Evolutionary conservation across 345 rosid species (phyloP), one percentile per base, ranked within the genome.

Genomic region (Eucalyptus polyanthemos): DNA sequence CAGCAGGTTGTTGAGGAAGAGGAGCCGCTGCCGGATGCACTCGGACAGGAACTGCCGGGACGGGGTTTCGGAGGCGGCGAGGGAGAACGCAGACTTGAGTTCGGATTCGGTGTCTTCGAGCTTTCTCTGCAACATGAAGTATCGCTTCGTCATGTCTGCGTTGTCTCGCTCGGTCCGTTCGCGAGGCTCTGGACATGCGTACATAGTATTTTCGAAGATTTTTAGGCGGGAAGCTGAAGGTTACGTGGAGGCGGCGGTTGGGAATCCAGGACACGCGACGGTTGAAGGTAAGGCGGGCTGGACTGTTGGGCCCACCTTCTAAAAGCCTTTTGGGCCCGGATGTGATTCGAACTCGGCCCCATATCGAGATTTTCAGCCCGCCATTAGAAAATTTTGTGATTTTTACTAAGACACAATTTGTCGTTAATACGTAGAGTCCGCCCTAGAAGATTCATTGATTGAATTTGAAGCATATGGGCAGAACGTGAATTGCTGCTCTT

Each of bases 121-220:
- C 91, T 90, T 94, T 86, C 89, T 94, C 92, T 90, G 93, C 93
- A 94, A 69, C 51, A 93, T 50, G 24, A 90, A 19, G 89, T 47
- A 87, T 88, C 87, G 85, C 88, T 91, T 92, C 10, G 90, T 51
- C 96, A 94, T 93, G 88, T 27, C 83, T 40, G 47, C 27, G 83
- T 11, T 19, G 47, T 76, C 45, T 11, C 81, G 14, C 45, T 11
- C 81, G 44, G 81, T 21, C 21, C 81, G 25, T 34, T 17, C 29
- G 22, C 83, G 29, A 76, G 15, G 83, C 14, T 21, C 11, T 24
- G 29, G 62, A 56, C 56, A 15, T 67, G 76, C 42, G 80, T 31
- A 9, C 6, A 7, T 37, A 2, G 11, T 5, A 9, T 6, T 76
- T 72, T 76, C 24, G 47, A 40, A 76, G 27, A 21, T 21, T 21